phyloP scores from a whole-genome alignment of 768 basidiomycete species.

The Auricularia heimuer region DNA sequence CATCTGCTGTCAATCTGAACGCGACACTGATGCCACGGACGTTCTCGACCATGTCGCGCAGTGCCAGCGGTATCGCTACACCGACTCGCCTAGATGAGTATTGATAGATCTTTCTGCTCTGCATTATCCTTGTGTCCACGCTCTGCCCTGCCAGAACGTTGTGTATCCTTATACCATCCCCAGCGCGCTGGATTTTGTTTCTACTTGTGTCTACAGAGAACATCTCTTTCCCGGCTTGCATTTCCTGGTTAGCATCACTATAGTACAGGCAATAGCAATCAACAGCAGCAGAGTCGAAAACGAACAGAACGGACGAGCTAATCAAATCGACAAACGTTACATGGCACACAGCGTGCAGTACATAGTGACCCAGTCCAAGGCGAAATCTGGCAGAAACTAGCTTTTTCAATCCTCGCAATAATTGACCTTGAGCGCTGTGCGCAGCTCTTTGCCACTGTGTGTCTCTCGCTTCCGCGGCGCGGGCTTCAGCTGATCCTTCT shows the following conservation, averaged over 20 bases:
- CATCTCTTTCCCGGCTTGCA: too few species aligned
- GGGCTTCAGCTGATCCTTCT: neutral
- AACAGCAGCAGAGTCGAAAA: too few species aligned
- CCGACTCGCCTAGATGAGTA: neutral
- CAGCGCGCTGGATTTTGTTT: too few species aligned
- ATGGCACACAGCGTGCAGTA: too few species aligned
- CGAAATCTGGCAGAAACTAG: neutral
- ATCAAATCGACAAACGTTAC: neutral
- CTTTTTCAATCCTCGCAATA: neutral
- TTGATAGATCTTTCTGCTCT: neutral
- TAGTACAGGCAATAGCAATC: too few species aligned
- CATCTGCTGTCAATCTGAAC: conserved; percentile 18
- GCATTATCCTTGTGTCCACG: neutral
- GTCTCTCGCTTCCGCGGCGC: conserved; percentile 23
- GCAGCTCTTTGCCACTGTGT: conserved; percentile 59
- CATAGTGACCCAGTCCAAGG: neutral
- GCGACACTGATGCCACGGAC: conserved; percentile 13
- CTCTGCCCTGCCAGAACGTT: neutral
- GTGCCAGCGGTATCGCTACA: conserved; percentile 6
- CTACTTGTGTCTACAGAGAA: too few species aligned
- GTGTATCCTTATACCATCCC: neutral
- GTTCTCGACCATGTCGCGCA: conserved; percentile 4
- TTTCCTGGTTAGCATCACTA: too few species aligned
- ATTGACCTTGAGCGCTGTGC: conserved; percentile 29
- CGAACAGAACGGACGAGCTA: neutral